phyloP scores from a whole-genome alignment of 176 grass and related monocot genomes.

The Elymus sibiricus region DNA sequence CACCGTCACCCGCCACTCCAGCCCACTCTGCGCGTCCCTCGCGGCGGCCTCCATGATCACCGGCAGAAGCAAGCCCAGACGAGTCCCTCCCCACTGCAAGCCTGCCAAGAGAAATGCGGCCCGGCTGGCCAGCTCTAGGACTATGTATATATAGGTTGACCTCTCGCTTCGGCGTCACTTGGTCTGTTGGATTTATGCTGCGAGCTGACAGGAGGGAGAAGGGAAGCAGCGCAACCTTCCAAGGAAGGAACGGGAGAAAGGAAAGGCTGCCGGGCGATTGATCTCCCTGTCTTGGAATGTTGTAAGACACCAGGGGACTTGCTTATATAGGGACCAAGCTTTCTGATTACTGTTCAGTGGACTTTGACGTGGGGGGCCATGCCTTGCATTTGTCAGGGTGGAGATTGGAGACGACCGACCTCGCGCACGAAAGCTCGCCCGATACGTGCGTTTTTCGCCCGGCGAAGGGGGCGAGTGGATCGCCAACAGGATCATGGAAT shows the following conservation, averaged over 20 bases:
- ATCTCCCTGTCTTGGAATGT: conserved; percentile 35
- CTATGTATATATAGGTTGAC: conserved; percentile 29
- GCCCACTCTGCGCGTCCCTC: conserved; percentile 23
- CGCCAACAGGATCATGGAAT: neutral
- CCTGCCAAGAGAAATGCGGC: neutral
- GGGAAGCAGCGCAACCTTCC: conserved; percentile 9
- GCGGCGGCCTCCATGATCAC: conserved; percentile 31
- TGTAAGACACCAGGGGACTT: neutral
- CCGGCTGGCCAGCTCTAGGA: neutral
- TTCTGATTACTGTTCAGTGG: neutral
- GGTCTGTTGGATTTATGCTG: neutral
- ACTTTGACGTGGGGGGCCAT: conserved; percentile 31
- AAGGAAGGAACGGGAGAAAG: conserved; percentile 8
- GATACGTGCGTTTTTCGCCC: conserved; percentile 4
- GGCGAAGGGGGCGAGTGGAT: conserved; percentile 15
- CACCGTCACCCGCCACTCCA: conserved; percentile 59
- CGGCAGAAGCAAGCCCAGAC: neutral
- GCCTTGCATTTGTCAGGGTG: neutral
- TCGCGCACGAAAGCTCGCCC: conserved; percentile 18
- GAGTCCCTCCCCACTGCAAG: conserved; percentile 17
- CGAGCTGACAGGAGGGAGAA: neutral
- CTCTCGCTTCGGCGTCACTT: neutral
- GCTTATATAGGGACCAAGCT: conserved; percentile 22
- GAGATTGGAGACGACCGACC: conserved; percentile 23
- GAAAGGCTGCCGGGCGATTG: conserved; percentile 12